Evolutionary conservation across 1,284 basidiomycete species (phyloP).

Genomic region (Kwoniella shivajii): DNA sequence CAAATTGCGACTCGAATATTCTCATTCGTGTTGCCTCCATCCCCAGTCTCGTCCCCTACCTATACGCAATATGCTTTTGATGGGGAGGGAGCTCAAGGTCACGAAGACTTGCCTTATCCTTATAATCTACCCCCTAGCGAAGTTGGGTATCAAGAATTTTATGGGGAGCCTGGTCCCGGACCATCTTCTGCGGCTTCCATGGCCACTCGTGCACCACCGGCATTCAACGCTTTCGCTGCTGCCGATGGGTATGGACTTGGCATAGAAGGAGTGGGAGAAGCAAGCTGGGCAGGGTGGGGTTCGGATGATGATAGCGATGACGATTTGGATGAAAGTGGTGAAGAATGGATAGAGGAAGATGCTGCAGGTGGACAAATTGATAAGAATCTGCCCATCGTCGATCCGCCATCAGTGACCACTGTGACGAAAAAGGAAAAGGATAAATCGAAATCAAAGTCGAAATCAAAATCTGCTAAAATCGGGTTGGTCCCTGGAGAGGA

Average conservation of each 20-base stretch:
- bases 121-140: slow-evolving; percentile 48
- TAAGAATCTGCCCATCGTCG: no score
- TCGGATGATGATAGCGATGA: slow-evolving; percentile 27
- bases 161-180: slow-evolving; percentile 44
- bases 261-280: slow-evolving; percentile 24
- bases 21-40: slow-evolving; percentile 83
- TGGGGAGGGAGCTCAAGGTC: slow-evolving; percentile 14
- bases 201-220: slow-evolving; percentile 36
- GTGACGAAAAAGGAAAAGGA: no score
- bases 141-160: slow-evolving; percentile 49
- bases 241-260: slow-evolving; percentile 42
- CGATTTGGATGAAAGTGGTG: slow-evolving; percentile 22
- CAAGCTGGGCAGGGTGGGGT: slow-evolving; percentile 16
- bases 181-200: slow-evolving; percentile 39
- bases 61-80: slow-evolving; percentile 31
- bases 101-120: slow-evolving; percentile 43
- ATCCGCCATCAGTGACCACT: no score
- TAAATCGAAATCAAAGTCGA: slow-evolving; percentile 2
- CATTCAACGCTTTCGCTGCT: slow-evolving; percentile 52
- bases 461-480: background rate
- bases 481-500: slow-evolving; percentile 9
- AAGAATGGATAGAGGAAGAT: slow-evolving; percentile 7
- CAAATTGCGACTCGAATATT: slow-evolving; percentile 98
- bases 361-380: no score
- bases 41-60: slow-evolving; percentile 40